phyloP scores from a whole-genome alignment of 306 rosid species.

The Luffa aegyptiaca region DNA sequence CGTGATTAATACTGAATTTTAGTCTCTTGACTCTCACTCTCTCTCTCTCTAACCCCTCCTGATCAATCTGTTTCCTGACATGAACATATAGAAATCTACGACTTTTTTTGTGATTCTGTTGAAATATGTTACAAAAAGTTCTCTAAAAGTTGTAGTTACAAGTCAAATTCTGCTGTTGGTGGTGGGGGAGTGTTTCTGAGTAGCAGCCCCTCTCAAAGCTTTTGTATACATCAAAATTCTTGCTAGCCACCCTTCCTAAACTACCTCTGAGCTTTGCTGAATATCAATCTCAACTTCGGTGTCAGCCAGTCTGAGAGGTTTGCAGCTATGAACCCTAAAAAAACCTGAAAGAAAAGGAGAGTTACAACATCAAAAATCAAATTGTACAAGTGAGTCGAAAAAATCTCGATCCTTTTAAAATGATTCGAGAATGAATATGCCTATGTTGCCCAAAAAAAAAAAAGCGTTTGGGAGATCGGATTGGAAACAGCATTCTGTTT shows the following conservation, averaged over 20 bases:
- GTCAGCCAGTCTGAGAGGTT: constrained; percentile 57
- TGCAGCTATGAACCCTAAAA: constrained; percentile 81
- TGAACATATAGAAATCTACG: neutral
- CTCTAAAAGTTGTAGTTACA: neutral
- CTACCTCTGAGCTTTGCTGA: neutral
- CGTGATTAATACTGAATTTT: neutral
- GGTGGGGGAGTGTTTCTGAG: neutral
- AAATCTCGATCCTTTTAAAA: neutral
- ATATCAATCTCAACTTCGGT: constrained; percentile 35
- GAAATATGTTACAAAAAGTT: neutral
- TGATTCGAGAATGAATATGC: neutral
- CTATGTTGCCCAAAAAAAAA: neutral
- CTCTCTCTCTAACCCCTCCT: neutral
- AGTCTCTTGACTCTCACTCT: neutral
- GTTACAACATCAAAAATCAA: neutral
- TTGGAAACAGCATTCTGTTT: neutral
- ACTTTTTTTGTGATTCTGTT: neutral
- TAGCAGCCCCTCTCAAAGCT: neutral
- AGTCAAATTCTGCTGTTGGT: neutral
- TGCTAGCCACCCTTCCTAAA: neutral
- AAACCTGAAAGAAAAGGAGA: constrained; percentile 44
- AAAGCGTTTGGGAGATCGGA: neutral
- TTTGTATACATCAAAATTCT: neutral
- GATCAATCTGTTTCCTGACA: neutral
- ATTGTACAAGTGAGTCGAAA: neutral